Evolutionary conservation across 768 basidiomycete species (phyloP), one percentile per base, ranked within the genome.

Genomic region (Galerina sulciceps): DNA sequence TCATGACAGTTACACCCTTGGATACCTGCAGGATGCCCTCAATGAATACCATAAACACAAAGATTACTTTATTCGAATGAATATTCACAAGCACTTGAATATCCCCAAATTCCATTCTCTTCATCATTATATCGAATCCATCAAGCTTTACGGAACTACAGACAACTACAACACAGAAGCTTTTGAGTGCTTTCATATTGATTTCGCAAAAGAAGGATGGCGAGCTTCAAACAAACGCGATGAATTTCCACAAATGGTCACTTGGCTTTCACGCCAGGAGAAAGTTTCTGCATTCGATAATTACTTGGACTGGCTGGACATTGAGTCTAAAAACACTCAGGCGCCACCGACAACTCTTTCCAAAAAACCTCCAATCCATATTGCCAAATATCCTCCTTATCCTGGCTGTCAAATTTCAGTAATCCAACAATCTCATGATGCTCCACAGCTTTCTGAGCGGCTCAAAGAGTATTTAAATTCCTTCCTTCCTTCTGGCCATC

Each of bases 171-270:
- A 70, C 50, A 75, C 70, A 0, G 76, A 78, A 40, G 46, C 57
- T 1, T 67, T 67, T 14, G 73, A 78, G 58, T 64, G 70, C 0
- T 61, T 79, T 0, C 79, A 79, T 46, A 79, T 78, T 37, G 69
- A 79, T 60, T 73, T 70, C 36, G 70, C 76, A 5, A 81, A 81
- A 53, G 31, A 68, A 0, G 71, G 63, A 2, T 72, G 64, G 44
- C 17, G 64, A 20, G 68, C 69, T 1, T 64, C 65, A 13, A 74
- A 75, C 42, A 59, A 60, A 22, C 44, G 65, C 10, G 67, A 75
- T 31, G 68, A 66, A 42, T 63, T 66, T 58, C 59, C 64, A 5
- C 79, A 79, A 52, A 81, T 81, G 79, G 70, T 69, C 0, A 34
- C 10, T 2, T 77, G 74, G 73, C 64, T 81, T 0, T 61, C 65